These are phyloP conservation scores for Silene conica DNA, from an alignment of 148 eudicot species.

Conservation along the genomic window DNA sequence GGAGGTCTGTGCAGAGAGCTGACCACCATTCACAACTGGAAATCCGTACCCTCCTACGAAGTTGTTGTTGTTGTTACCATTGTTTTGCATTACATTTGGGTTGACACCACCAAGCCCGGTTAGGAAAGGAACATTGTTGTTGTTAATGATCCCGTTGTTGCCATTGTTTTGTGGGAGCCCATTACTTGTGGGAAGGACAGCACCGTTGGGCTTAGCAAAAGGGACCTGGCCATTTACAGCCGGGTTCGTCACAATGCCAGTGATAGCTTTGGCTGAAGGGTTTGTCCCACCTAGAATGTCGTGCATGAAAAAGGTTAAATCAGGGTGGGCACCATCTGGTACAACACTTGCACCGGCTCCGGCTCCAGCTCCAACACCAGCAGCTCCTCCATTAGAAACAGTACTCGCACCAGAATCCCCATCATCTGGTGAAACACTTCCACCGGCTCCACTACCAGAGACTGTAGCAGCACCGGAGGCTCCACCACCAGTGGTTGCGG, in stretches of 20 bases:
- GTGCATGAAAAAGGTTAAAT: constrained; percentile 71
- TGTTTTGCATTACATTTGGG: constrained; percentile 52
- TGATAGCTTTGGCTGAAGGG: constrained; percentile 85
- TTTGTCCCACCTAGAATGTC: constrained; percentile 86
- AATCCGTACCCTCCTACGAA: constrained; percentile 36
- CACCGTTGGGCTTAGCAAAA: constrained; percentile 87
- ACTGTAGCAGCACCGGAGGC: background rate
- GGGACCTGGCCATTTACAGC: constrained; percentile 83
- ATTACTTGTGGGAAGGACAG: constrained; percentile 54
- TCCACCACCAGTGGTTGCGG: background rate
- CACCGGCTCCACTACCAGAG: background rate
- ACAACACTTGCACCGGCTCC: background rate
- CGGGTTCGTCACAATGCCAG: constrained; percentile 75
- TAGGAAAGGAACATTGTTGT: constrained; percentile 86
- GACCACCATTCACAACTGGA: constrained; percentile 70
- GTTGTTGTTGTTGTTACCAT: constrained; percentile 31
- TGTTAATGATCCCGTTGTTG: constrained; percentile 52
- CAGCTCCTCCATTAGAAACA: background rate
- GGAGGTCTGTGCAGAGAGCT: background rate
- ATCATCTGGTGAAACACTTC: too few species aligned
- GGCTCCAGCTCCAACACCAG: background rate
- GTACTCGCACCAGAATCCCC: background rate
- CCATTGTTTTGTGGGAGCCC: constrained; percentile 55
- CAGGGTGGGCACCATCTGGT: constrained; percentile 2
- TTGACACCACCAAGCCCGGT: constrained; percentile 75